Evolutionary conservation across 768 basidiomycete genomes (phyloP).

Genomic region (Lyophyllum shimeji): DNA sequence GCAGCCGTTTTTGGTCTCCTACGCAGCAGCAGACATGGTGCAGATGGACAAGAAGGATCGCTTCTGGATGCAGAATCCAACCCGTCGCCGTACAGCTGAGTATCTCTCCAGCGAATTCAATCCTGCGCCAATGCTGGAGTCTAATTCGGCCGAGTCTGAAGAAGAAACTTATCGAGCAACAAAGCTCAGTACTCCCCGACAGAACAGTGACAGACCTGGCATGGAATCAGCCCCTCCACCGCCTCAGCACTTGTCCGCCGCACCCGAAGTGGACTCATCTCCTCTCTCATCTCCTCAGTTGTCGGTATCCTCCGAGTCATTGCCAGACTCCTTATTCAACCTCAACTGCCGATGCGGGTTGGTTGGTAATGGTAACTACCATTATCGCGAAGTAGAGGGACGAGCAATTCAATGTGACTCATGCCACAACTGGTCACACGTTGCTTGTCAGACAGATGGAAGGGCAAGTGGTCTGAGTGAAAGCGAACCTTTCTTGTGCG

Average conservation of each 20-base stretch:
- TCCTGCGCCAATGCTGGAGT: not conserved
- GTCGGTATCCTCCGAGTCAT: not conserved
- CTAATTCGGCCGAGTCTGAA: not conserved
- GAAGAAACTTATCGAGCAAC: not conserved
- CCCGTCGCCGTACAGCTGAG: conserved; percentile 7
- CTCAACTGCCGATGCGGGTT: conserved; percentile 21
- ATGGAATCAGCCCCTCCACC: not conserved
- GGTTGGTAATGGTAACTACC: conserved; percentile 14
- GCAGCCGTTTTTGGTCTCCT: conserved; percentile 2
- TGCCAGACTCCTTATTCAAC: conserved; percentile 1
- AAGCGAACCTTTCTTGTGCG: conserved; percentile 1
- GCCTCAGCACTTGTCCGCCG: not conserved
- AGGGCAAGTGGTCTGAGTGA: conserved; percentile 10
- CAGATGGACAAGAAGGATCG: conserved; percentile 5
- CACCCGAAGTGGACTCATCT: not conserved
- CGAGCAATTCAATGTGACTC: conserved; percentile 18
- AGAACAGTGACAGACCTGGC: too few species aligned
- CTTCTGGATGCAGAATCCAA: conserved; percentile 14
- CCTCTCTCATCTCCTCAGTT: not conserved
- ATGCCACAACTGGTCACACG: conserved; percentile 20
- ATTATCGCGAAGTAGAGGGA: conserved; percentile 9
- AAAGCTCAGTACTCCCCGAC: not conserved
- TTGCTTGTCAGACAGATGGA: conserved; percentile 20
- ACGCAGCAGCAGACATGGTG: not conserved
- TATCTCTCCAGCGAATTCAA: conserved; percentile 9